Evolutionary conservation across 2,329 filamentous ascomycete species (phyloP).

Genomic region (Davidsoniella australis): DNA sequence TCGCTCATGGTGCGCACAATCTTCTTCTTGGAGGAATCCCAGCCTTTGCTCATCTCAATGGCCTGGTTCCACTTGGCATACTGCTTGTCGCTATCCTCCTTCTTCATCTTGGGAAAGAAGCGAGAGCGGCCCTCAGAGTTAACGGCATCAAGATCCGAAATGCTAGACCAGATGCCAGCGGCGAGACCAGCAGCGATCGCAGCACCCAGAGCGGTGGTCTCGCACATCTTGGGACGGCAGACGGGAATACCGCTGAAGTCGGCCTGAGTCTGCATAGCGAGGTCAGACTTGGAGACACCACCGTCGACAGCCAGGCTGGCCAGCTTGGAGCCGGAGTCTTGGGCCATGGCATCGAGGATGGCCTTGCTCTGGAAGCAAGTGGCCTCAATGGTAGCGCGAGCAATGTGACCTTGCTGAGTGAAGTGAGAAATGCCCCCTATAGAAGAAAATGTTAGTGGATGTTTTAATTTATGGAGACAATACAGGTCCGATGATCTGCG

Average conservation of each 20-base stretch:
- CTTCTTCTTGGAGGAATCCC: conserved; percentile 18
- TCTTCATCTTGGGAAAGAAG: conserved; percentile 49
- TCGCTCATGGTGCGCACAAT: neutral
- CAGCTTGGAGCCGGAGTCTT: conserved; percentile 62
- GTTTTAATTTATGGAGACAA: neutral
- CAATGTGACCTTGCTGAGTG: conserved; percentile 72
- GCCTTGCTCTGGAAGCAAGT: conserved; percentile 88
- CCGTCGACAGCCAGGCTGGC: conserved; percentile 68
- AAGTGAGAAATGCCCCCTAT: conserved; percentile 67
- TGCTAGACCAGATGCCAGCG: conserved; percentile 57
- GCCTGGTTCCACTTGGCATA: conserved; percentile 39
- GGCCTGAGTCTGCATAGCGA: conserved; percentile 85
- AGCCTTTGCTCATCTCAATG: conserved; percentile 40
- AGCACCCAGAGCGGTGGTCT: conserved; percentile 76
- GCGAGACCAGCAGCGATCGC: conserved; percentile 83
- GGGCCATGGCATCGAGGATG: conserved; percentile 81
- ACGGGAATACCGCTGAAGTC: conserved; percentile 71
- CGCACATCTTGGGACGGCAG: conserved; percentile 71
- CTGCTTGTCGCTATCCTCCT: conserved; percentile 22
- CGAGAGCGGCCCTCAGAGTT: conserved; percentile 48
- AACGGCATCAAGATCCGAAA: conserved; percentile 56
- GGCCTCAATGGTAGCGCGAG: conserved; percentile 75
- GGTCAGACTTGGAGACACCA: conserved; percentile 73
- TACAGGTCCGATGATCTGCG: neutral
- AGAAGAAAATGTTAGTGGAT: conserved; percentile 7